A percentile compares a stretch with the other conserved stretches of the same genome.
Evolutionary conservation across 257 asterid genomes (phyloP).

Genomic region (Osmanthus fragrans): DNA sequence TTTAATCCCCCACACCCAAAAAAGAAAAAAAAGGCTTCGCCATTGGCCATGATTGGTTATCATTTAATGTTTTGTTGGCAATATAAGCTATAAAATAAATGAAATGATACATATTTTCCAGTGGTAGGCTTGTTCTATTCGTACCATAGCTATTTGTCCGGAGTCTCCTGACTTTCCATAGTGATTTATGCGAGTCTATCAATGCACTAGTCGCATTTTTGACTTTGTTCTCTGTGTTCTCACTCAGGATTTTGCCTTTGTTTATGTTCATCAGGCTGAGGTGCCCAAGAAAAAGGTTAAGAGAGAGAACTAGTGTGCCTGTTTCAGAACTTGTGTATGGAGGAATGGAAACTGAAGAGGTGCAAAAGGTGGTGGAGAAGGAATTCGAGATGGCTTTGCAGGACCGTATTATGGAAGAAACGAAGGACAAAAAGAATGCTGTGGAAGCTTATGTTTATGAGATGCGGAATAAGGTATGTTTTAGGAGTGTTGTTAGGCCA

Average conservation of each 20-base stretch:
- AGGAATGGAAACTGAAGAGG: conserved; percentile 62
- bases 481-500: not conserved
- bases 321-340: conserved; percentile 78
- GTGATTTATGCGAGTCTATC: not conserved
- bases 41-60: not conserved
- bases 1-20: too few relatives aligned
- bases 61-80: not conserved
- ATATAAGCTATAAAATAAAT: not conserved
- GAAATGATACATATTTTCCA: not conserved
- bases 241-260: not conserved
- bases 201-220: not conserved
- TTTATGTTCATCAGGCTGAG: conserved; percentile 43
- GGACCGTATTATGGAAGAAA: conserved; percentile 98
- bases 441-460: conserved; percentile 96
- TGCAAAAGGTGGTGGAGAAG: conserved; percentile 89
- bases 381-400: conserved; percentile 98
- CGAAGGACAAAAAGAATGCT: conserved; percentile 94
- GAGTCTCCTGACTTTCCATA: not conserved
- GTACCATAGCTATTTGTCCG: not conserved
- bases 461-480: conserved; percentile 80
- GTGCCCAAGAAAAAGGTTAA: conserved; percentile 88
- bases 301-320: conserved; percentile 70
- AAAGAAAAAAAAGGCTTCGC: too few relatives aligned
- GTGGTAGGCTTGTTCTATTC: not conserved
- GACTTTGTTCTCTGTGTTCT: not conserved